Conservation (phyloP, 2,329 filamentous ascomycete species). For the Monilinia fructicola region DNA sequence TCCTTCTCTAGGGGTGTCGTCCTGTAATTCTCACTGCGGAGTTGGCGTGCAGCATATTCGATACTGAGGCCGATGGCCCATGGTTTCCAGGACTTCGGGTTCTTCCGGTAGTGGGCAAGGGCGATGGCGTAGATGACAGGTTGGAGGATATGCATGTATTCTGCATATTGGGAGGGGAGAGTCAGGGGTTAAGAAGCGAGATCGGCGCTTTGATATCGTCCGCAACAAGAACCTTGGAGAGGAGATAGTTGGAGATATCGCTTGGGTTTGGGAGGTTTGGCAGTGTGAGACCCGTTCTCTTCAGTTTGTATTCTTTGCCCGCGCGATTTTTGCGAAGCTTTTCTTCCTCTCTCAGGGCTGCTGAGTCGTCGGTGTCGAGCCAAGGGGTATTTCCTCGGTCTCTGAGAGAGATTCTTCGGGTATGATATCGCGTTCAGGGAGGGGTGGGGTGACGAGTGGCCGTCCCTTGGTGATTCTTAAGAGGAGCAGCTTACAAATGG, state of each 20-base stretch:
- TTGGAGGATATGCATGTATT: slow-evolving; percentile 87
- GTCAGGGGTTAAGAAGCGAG: slow-evolving; percentile 79
- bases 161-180: slow-evolving; percentile 72
- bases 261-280: slow-evolving; percentile 77
- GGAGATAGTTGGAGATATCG: slow-evolving; percentile 83
- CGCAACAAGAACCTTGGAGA: slow-evolving; percentile 86
- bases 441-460: slow-evolving; percentile 75
- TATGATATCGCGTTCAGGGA: slow-evolving; percentile 83
- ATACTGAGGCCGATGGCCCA: slow-evolving; percentile 85
- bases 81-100: slow-evolving; percentile 76
- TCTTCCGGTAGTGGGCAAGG: slow-evolving; percentile 67
- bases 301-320: slow-evolving; percentile 77
- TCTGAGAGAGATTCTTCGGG: slow-evolving; percentile 53
- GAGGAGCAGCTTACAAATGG: slow-evolving; percentile 76
- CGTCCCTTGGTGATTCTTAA: slow-evolving; percentile 80
- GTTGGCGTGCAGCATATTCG: slow-evolving; percentile 85
- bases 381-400: slow-evolving; percentile 45
- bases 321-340: slow-evolving; percentile 13
- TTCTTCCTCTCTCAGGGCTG: slow-evolving; percentile 27
- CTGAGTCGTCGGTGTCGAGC: slow-evolving; percentile 39
- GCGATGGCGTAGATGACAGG: slow-evolving; percentile 84
- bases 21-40: slow-evolving; percentile 61
- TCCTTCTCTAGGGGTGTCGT: slow-evolving; percentile 88
- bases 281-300: slow-evolving; percentile 83
- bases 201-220: slow-evolving; percentile 95